Base-by-base conservation (phyloP, 306 rosid genomes). In the Rosa persica region DNA sequence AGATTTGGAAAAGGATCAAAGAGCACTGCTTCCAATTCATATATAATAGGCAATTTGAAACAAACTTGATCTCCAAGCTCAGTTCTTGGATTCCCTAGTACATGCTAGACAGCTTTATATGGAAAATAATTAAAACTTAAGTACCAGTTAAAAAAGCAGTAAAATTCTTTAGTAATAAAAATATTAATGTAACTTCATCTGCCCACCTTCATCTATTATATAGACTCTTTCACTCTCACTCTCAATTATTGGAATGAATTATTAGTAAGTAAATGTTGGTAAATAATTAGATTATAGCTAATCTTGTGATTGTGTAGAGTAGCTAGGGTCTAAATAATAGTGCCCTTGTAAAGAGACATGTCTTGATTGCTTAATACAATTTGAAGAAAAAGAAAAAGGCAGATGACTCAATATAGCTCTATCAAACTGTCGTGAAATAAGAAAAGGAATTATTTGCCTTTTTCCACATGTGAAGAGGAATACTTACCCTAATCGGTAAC, bases 31-130 rank as follows among this genome's bases (percentile, higher is more conserved):
- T 76, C 48, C 81, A 36, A 64, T 71, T 23, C 25, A 25, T 25
- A 22, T 9, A 51, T 72, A 49, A 36, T 11, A 48, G 23, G 67
- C 72, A 69, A 75, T 48, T 60, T 77, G 81, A 78, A 64, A 52
- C 46, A 77, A 72, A 76, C 75, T 52, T 66, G 38, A 36, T 67
- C 65, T 52, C 79, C 66, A 66, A 74, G 78, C 46, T 74, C 78
- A 13, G 57, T 27, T 42, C 27, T 74, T 58, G 43, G 78, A 74
- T 74, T 74, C 70, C 77, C 55, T 23, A 58, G 55, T 42, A 34
- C 40, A 57, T 22, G 77, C 57, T 16, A 58, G 69, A 23, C 55
- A 74, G 78, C 78, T 74, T 74, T 57, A 57, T 74, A 55, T 36
- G 25, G 64, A 10, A 6, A 58, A 8, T 58, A 60, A 20, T 54